Evolutionary conservation across 805 yeast genomes (phyloP), one percentile per base, ranked within the genome.

Genomic region (Saturnispora silvae): DNA sequence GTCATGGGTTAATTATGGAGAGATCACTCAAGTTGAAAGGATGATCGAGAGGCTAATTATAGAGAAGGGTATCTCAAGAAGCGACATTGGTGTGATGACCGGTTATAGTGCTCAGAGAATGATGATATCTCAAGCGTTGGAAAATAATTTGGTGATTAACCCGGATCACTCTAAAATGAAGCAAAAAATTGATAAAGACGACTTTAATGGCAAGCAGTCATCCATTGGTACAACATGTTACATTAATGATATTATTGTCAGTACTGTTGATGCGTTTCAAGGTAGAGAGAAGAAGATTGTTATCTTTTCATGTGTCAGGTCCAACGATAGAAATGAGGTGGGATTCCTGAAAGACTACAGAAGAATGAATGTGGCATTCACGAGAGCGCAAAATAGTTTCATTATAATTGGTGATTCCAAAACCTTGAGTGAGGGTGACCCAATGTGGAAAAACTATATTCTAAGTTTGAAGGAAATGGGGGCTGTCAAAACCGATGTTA

Each of bases 261-360:
- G 71, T 13, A 57, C 84, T 0, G 81, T 85, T n/a, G 96, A 85
- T 57, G 92, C 95, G 1, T 85, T 85, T 62, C 95, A 85, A 59
- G 95, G 95, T 22, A 68, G 94, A 48, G 95, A 84, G 50, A 85
- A 83, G 59, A 86, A 81, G 49, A 78, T 76, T 40, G 78, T 85
- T 28, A 68, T 86, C 17, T 63, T 85, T 42, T 75, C 92, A 3
- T 74, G 92, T 50, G 95, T 85, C 23, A 67, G 96, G 49, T 72
- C 77, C 16, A 78, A 78, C 49, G 59, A 56, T 11, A 54, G 55
- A n/a, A 51, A 63, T 20, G 72, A 64, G 40, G 70, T 78, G 41
- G 85, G 86, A 20, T 78, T 78, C 53, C 60, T 78, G 35, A 64
- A 59, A 36, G 86, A 79, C 48, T 56, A 60, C 31, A 60, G 84